Conservation (phyloP, 2,329 filamentous ascomycete genomes). For the Geoglossum cookeanum region DNA sequence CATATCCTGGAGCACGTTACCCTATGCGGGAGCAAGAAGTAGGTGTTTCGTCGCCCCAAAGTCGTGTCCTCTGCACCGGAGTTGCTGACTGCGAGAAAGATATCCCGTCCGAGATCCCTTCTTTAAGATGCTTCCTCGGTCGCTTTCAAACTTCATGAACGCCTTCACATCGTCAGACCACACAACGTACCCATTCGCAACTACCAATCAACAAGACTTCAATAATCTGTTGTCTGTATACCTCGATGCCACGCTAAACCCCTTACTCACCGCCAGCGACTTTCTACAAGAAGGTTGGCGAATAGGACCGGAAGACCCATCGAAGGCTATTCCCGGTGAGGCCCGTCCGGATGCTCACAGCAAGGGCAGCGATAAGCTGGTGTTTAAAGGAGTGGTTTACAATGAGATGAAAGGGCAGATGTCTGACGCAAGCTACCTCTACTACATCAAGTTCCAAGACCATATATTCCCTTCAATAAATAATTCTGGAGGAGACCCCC, state of each 20-base stretch:
- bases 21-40: constrained; percentile 88
- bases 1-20: constrained; percentile 98
- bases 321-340: constrained; percentile 19
- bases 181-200: constrained; percentile 94
- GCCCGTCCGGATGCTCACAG: constrained; percentile 17
- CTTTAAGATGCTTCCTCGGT: constrained; percentile 98
- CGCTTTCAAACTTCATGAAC: constrained; percentile 99
- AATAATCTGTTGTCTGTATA: constrained; percentile 94
- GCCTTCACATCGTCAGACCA: constrained; percentile 93
- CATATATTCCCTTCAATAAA: constrained; percentile 86
- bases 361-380: constrained; percentile 42
- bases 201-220: constrained; percentile 88
- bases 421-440: constrained; percentile 91
- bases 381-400: constrained; percentile 96
- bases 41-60: constrained; percentile 13
- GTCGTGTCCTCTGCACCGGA: background rate
- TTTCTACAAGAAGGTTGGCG: constrained; percentile 96
- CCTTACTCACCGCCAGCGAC: constrained; percentile 73
- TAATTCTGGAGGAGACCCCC: constrained; percentile 90
- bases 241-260: constrained; percentile 80
- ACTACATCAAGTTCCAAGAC: constrained; percentile 88
- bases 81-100: constrained; percentile 25
- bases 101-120: constrained; percentile 97
- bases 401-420: constrained; percentile 99
- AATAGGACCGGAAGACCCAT: constrained; percentile 75